These are phyloP conservation scores for Petunia secreta DNA, from an alignment of 257 asterid genomes.

Conservation along the genomic window DNA sequence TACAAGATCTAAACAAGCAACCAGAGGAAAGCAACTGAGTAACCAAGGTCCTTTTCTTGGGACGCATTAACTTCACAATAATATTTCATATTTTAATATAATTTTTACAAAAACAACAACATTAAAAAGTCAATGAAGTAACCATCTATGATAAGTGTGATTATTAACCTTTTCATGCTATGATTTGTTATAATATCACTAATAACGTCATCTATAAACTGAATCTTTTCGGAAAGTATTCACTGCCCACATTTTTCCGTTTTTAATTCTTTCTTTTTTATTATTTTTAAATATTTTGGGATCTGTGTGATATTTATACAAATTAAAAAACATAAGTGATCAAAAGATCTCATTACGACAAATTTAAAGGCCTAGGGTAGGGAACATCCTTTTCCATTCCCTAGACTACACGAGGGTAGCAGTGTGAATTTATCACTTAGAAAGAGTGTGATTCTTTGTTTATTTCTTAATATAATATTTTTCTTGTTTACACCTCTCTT, in stretches of 20 bases:
- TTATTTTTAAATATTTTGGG: conserved; percentile 10
- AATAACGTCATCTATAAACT: no score
- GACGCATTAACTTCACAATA: no score
- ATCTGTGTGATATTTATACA: background rate
- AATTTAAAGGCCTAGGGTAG: background rate
- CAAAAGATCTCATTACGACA: background rate
- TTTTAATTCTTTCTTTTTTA: background rate
- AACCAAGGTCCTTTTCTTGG: no score
- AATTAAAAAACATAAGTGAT: background rate
- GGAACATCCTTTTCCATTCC: background rate
- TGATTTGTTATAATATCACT: no score
- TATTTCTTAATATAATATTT: background rate
- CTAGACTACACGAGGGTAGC: conserved; percentile 18
- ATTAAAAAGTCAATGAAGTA: no score
- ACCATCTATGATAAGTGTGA: no score
- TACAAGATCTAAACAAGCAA: no score
- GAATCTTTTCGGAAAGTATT: background rate
- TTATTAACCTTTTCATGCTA: no score
- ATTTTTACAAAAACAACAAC: no score
- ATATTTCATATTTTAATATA: no score
- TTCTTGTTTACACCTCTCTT: conserved; percentile 15
- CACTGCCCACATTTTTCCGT: background rate
- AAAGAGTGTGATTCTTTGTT: background rate
- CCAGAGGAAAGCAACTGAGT: no score
- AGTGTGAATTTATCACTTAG: conserved; percentile 18